These are phyloP conservation scores for Lactarius sanguifluus DNA, from an alignment of 768 basidiomycete species.

Conservation along the genomic window DNA sequence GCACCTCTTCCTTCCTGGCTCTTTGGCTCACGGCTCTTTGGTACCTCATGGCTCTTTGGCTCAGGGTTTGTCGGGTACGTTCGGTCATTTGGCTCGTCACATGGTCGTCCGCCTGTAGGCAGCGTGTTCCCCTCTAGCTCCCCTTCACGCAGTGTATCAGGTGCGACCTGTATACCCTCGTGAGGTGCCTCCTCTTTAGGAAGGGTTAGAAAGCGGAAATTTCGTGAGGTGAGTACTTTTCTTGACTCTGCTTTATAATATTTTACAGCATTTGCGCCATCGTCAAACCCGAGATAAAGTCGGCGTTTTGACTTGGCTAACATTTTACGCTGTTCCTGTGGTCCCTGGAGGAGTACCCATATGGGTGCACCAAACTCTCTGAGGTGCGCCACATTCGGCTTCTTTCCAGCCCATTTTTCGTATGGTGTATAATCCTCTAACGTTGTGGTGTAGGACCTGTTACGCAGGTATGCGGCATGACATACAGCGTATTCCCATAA, in stretches of 20 bases:
- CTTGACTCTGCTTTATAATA: neutral
- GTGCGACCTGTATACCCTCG: no score
- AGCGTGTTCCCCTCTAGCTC: neutral
- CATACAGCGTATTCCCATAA: neutral
- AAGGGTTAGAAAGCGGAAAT: neutral
- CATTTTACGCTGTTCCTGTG: neutral
- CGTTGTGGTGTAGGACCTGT: rapidly evolving
- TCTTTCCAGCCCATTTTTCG: neutral
- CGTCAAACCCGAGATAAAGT: neutral
- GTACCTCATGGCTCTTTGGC: no score
- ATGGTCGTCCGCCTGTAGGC: no score
- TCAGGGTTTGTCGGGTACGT: no score
- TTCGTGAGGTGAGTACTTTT: neutral
- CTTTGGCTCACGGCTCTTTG: no score
- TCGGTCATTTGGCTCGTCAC: no score
- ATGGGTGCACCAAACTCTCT: neutral
- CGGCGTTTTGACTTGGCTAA: neutral
- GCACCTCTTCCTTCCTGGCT: no score
- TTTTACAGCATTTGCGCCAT: neutral
- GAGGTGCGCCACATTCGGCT: neutral
- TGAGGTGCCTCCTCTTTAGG: neutral
- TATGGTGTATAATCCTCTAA: neutral
- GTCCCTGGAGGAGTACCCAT: neutral
- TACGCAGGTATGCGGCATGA: neutral
- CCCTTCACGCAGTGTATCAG: neutral